Evolutionary conservation across 2,329 filamentous ascomycete species (phyloP), one percentile per base, ranked within the genome.

Genomic region (Cercospora beticola): DNA sequence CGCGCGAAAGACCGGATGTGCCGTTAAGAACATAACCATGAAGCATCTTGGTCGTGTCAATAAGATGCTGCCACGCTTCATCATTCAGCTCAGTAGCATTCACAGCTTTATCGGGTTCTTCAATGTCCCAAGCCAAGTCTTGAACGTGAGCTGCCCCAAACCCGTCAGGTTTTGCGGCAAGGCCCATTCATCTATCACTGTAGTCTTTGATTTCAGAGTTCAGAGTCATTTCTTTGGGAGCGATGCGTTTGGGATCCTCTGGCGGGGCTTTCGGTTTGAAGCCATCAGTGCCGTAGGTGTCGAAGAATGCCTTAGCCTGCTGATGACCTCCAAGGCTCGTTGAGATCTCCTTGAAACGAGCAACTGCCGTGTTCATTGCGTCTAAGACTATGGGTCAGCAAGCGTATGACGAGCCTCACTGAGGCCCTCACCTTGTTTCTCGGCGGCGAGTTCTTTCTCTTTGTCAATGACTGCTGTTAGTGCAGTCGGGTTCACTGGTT

Each of bases 21-120:
- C 21, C 7, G 10, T 54, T 36, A 0, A 64, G 28, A 0, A 64
- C 61, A n/a, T 54, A 64, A 2, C 61, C 61, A 28, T 64, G 61
- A 12, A 64, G 61, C 61, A 64, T 64, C 28, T 64, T 64, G 2
- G 43, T 64, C 2, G 40, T 52, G 3, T 52, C 14, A 28, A 64
- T n/a, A 10, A 64, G 12, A 10, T 33, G 8, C 5, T 23, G 26
- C 26, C 26, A 28, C 26, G 26, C 26, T 1, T 28, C 5, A 28
- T 28, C 26, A 28, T 28, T 5, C 26, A 28, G 26, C 26, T 28
- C 26, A 28, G 26, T 28, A 5, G 26, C 26, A 28, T 4, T 28
- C 26, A 4, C 26, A 5, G 5, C 26, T 28, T 28, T 28, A 28
- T 28, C 26, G 5, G 26, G 26, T 6, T 64, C 61, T 12, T 64